phyloP scores from a whole-genome alignment of 345 rosid genomes.

The Linum tenue region DNA sequence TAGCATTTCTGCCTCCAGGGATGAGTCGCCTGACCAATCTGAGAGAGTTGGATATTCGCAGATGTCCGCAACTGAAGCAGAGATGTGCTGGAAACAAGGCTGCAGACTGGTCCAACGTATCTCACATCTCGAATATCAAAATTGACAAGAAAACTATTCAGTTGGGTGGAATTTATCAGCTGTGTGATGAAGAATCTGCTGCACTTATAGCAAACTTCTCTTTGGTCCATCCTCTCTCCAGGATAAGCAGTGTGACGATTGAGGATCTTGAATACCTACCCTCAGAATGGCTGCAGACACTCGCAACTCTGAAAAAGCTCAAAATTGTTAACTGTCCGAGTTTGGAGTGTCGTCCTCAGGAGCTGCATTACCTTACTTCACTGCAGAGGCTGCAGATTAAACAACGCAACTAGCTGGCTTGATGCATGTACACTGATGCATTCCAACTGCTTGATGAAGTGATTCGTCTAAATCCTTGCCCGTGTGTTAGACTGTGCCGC shows the following conservation, averaged over 20 bases:
- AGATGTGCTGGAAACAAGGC: not conserved
- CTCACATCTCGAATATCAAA: not conserved
- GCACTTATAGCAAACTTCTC: not conserved
- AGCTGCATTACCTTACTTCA: not conserved
- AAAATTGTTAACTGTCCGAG: not conserved
- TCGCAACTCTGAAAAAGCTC: not conserved
- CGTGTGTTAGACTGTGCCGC: too few relatives aligned
- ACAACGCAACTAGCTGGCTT: not conserved
- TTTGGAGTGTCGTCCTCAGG: not conserved
- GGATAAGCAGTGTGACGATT: not conserved
- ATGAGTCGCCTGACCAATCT: not conserved
- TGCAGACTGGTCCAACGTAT: not conserved
- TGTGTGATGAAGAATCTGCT: not conserved
- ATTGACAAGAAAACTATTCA: not conserved
- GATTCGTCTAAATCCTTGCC: too few relatives aligned
- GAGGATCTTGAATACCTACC: slow-evolving; percentile 1
- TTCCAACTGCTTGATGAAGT: too few relatives aligned
- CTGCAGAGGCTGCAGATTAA: not conserved
- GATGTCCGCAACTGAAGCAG: not conserved
- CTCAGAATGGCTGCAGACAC: not conserved
- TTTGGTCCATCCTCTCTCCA: not conserved
- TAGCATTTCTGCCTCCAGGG: not conserved
- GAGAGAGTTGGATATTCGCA: not conserved
- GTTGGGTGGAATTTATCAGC: not conserved
- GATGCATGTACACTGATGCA: too few relatives aligned